These are phyloP conservation scores for Mycogone perniciosa DNA, from an alignment of 2,329 filamentous ascomycete genomes.

Conservation along the genomic window DNA sequence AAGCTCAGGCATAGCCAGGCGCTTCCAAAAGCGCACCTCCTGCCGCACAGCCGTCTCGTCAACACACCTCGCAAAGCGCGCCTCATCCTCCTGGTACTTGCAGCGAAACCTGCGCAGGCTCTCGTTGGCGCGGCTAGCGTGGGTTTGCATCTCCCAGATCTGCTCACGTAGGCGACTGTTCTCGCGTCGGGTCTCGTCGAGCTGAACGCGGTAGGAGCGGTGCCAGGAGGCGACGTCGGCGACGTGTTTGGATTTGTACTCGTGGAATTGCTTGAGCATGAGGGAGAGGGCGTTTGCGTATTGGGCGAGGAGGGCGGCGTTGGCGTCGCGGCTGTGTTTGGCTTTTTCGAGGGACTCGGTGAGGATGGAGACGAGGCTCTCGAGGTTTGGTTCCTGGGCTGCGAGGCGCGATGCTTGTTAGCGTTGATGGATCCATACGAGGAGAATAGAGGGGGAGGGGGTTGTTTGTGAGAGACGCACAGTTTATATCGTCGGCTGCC, in stretches of 20 bases:
- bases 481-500: slow-evolving; percentile 50
- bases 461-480: slow-evolving; percentile 31
- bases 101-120: slow-evolving; percentile 50
- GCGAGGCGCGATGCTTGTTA: neutral
- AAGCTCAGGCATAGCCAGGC: slow-evolving; percentile 57
- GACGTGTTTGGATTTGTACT: slow-evolving; percentile 58
- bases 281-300: slow-evolving; percentile 51
- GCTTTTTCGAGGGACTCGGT: slow-evolving; percentile 57
- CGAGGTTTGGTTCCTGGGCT: slow-evolving; percentile 56
- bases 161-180: slow-evolving; percentile 57
- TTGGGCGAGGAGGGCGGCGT: slow-evolving; percentile 50
- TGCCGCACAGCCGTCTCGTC: slow-evolving; percentile 48
- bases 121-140: slow-evolving; percentile 53
- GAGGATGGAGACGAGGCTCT: slow-evolving; percentile 54
- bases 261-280: slow-evolving; percentile 58
- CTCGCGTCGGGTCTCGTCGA: slow-evolving; percentile 59
- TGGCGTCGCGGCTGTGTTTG: slow-evolving; percentile 54
- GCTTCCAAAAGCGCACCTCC: slow-evolving; percentile 60
- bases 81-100: slow-evolving; percentile 50
- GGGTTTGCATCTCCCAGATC: slow-evolving; percentile 60
- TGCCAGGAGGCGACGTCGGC: slow-evolving; percentile 59
- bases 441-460: neutral
- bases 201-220: slow-evolving; percentile 57
- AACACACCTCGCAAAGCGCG: slow-evolving; percentile 47
- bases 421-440: neutral